phyloP scores from a whole-genome alignment of 2,329 filamentous ascomycete species.

The Verticillium nonalfalfae region DNA sequence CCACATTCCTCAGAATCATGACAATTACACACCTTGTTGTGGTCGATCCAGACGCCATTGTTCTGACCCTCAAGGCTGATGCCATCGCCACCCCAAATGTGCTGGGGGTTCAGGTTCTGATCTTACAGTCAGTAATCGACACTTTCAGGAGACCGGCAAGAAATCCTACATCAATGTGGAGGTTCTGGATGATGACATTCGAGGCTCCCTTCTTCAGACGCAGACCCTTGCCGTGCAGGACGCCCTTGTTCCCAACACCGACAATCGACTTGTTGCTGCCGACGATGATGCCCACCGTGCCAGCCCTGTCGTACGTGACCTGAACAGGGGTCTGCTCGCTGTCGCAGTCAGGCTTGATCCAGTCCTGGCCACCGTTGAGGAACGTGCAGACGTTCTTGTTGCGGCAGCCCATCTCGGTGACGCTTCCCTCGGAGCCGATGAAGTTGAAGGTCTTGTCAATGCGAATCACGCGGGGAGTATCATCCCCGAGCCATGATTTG shows the following conservation, averaged over 20 bases:
- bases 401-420: slow-evolving; percentile 16
- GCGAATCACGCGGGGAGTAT: slow-evolving; percentile 24
- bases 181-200: slow-evolving; percentile 37
- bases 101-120: slow-evolving; percentile 31
- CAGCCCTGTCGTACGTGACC: slow-evolving; percentile 24
- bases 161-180: slow-evolving; percentile 10
- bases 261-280: slow-evolving; percentile 33
- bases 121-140: slow-evolving; percentile 6
- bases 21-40: slow-evolving; percentile 20
- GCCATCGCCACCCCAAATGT: slow-evolving; percentile 29
- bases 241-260: slow-evolving; percentile 27
- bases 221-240: slow-evolving; percentile 34
- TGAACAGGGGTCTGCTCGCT: slow-evolving; percentile 7
- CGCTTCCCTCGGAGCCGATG: slow-evolving; percentile 15
- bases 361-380: slow-evolving; percentile 13
- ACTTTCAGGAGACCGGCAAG: slow-evolving; percentile 31
- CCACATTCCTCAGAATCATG: neutral
- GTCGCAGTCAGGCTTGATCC: slow-evolving; percentile 19
- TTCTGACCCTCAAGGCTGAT: slow-evolving; percentile 20
- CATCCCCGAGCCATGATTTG: slow-evolving; percentile 19
- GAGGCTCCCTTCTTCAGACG: slow-evolving; percentile 21
- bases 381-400: slow-evolving; percentile 8
- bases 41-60: slow-evolving; percentile 28
- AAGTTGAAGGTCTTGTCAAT: slow-evolving; percentile 22
- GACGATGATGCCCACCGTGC: slow-evolving; percentile 23